These are phyloP conservation scores for Strobilomyces echinocephalus DNA, from an alignment of 768 basidiomycete genomes.

Conservation along the genomic window DNA sequence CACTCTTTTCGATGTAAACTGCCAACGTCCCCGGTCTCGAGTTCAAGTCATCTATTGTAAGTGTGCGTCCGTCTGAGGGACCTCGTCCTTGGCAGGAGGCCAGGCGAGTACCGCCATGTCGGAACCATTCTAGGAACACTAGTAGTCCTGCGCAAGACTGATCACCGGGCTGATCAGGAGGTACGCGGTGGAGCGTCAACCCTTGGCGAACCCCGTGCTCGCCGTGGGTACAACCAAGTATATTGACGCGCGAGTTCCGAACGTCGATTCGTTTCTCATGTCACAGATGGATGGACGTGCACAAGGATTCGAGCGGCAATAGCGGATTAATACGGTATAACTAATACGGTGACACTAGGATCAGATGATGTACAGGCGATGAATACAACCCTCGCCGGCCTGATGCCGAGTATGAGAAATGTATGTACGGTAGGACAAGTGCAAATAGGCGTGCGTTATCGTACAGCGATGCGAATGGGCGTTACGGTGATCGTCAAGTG, in stretches of 20 bases:
- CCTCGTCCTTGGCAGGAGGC: no score
- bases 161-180: slow-evolving; percentile 7
- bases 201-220: slow-evolving; percentile 7
- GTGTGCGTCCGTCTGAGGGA: neutral
- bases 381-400: slow-evolving; percentile 14
- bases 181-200: neutral
- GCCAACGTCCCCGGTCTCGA: slow-evolving; percentile 4
- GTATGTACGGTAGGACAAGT: slow-evolving; percentile 24
- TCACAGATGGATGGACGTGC: neutral
- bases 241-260: no score
- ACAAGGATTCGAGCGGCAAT: neutral
- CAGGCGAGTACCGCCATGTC: slow-evolving; percentile 1
- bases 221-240: slow-evolving; percentile 2
- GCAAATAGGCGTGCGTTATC: slow-evolving; percentile 30
- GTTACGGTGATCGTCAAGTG: slow-evolving; percentile 16
- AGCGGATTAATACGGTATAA: slow-evolving; percentile 34
- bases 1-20: neutral
- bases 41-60: neutral
- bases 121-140: neutral
- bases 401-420: slow-evolving; percentile 18
- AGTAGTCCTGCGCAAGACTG: neutral
- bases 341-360: slow-evolving; percentile 22
- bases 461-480: slow-evolving; percentile 25
- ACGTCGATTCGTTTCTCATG: neutral
- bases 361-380: slow-evolving; percentile 27